Conservation (phyloP, 75 land plant species). For the Selaginella moellendorffii region DNA sequence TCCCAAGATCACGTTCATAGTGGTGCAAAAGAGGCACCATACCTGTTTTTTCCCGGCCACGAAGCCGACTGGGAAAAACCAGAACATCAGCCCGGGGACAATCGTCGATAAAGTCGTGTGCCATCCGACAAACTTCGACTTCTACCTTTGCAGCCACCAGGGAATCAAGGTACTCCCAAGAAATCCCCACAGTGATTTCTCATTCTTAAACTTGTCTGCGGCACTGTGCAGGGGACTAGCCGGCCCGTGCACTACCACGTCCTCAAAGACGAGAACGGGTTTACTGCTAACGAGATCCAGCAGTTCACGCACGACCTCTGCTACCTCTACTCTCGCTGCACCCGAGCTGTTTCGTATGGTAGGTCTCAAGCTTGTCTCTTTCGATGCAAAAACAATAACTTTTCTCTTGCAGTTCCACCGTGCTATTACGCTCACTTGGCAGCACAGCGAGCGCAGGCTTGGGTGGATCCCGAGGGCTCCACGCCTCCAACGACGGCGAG, state of each 20-base stretch:
- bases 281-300: conserved; percentile 15
- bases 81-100: conserved; percentile 21
- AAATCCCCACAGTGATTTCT: not conserved
- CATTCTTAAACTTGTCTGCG: not conserved
- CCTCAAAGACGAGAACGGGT: conserved; percentile 24
- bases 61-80: conserved; percentile 12
- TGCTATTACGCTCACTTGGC: conserved; percentile 25
- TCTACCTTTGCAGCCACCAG: conserved; percentile 24
- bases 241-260: conserved; percentile 28
- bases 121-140: conserved; percentile 24
- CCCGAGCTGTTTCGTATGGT: conserved; percentile 23
- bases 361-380: not conserved
- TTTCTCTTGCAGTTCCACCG: conserved; percentile 14
- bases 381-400: not conserved
- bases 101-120: conserved; percentile 18
- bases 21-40: conserved; percentile 31
- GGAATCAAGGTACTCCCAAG: conserved; percentile 15
- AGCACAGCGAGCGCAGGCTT: conserved; percentile 16
- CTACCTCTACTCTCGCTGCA: conserved; percentile 22
- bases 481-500: not conserved
- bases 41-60: conserved; percentile 22
- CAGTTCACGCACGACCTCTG: conserved; percentile 17
- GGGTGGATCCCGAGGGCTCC: conserved; percentile 12
- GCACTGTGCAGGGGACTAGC: conserved; percentile 21
- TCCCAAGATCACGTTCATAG: conserved; percentile 19